These are phyloP conservation scores for Backusella australiensis DNA, from an alignment of 192 early-diverging fungal genomes.

Conservation along the genomic window DNA sequence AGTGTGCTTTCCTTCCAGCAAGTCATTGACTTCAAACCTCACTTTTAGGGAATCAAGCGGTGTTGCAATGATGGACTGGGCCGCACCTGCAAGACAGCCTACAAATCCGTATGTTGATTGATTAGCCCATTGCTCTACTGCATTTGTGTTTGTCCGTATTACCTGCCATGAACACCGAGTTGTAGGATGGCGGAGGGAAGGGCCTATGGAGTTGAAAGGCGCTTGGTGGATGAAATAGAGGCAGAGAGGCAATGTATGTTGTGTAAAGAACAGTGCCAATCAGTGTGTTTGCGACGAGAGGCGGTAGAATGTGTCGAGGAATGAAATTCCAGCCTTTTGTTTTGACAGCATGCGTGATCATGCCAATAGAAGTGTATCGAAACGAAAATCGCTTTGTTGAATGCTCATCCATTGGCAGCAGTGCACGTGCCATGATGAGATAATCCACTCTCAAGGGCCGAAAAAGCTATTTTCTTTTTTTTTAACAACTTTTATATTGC, in stretches of 20 bases:
- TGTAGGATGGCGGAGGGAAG: slow-evolving; percentile 51
- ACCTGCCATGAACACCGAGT: slow-evolving; percentile 50
- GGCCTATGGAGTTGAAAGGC: slow-evolving; percentile 43
- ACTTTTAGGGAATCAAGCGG: slow-evolving; percentile 73
- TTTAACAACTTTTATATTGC: neutral
- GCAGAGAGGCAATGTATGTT: slow-evolving; percentile 63
- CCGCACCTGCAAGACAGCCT: slow-evolving; percentile 67
- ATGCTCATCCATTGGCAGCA: slow-evolving; percentile 53
- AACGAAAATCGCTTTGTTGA: slow-evolving; percentile 42
- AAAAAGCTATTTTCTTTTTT: slow-evolving; percentile 51
- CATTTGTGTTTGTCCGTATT: neutral
- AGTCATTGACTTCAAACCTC: slow-evolving; percentile 72
- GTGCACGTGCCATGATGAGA: slow-evolving; percentile 69
- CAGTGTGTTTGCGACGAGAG: slow-evolving; percentile 69
- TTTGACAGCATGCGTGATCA: slow-evolving; percentile 66
- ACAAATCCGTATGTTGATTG: neutral
- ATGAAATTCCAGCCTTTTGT: slow-evolving; percentile 69
- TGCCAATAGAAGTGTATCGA: slow-evolving; percentile 68
- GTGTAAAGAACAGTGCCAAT: slow-evolving; percentile 76
- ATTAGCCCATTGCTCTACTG: neutral
- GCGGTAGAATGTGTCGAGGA: slow-evolving; percentile 69
- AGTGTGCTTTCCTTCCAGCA: slow-evolving; percentile 66
- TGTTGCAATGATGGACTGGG: slow-evolving; percentile 70
- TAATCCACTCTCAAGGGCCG: slow-evolving; percentile 78
- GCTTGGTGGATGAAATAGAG: slow-evolving; percentile 48